These are phyloP conservation scores for Phytophthora aleatoria DNA, from an alignment of 352 stramenopile genomes.

Conservation along the genomic window DNA sequence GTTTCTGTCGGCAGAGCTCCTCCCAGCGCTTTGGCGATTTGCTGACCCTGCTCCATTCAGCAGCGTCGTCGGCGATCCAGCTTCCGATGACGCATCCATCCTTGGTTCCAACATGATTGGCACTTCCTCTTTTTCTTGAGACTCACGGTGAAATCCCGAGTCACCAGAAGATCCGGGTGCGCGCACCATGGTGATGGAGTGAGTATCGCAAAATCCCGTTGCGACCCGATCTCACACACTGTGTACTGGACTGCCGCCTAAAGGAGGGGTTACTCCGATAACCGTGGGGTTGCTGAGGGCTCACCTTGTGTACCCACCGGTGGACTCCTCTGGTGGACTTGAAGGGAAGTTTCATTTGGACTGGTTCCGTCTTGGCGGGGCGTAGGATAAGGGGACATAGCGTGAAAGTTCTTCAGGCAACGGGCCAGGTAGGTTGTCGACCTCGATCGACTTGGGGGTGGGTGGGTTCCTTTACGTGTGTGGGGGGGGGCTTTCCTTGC, in stretches of 20 bases:
- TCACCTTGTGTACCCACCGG: not conserved
- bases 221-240: not conserved
- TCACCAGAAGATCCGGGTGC: not conserved
- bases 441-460: not conserved
- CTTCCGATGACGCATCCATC: not conserved
- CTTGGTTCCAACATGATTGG: not conserved
- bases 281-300: not conserved
- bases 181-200: not conserved
- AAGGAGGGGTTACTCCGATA: not conserved
- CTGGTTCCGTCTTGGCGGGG: not conserved
- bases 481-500: no score
- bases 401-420: not conserved
- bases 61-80: not conserved
- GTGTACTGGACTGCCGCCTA: not conserved
- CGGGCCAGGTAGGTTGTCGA: not conserved
- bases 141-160: not conserved
- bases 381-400: not conserved
- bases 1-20: not conserved
- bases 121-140: not conserved
- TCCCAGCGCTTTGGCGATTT: not conserved
- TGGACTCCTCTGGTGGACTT: not conserved
- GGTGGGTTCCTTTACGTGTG: not conserved
- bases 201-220: not conserved
- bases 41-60: not conserved
- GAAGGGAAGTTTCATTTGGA: not conserved